Base-by-base conservation (phyloP, 2,329 filamentous ascomycete genomes). In the Herpotrichia juniperi region DNA sequence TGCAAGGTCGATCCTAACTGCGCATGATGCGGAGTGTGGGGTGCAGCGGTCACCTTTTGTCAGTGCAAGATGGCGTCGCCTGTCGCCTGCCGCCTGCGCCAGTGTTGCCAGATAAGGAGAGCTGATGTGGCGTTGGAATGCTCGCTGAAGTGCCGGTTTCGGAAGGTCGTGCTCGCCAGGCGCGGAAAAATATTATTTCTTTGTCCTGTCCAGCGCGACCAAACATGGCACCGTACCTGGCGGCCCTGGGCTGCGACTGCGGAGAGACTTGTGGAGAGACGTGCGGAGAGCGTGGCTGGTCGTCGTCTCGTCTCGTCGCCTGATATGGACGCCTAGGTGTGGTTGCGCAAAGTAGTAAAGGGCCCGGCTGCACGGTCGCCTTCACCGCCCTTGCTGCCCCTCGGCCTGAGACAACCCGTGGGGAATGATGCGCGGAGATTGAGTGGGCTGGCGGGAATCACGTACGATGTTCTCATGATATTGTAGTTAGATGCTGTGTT, bases 11-110 rank as follows among this genome's bases (percentile, higher is more conserved):
- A 53, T 56, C 47, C 51, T 53, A 44, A 28, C 47, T n/a, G 25
- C 52, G 56, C 58, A 61, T 57, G 48, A 61, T 62, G 59, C 51
- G 53, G 57, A 55, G 53, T 62, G 53, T 60, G 59, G 59, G 59
- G 59, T 62, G 55, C 59, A 59, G 46, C 16, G 10, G 42, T 34
- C 28, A 17, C 42, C n/a, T 19, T 43, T 43, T 28, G 25, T 19
- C 25, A 30, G 40, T 17, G 24, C n/a, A 24, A 30, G 42, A 35
- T 28, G 42, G 28, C 43, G 39, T 39, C 19, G 19, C 14, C 26
- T 28, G n/a, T n/a, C n/a, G n/a, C n/a, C 12, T 11, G 37, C 25
- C 7, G 28, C 21, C 31, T 30, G 32, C 45, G 39, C 17, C 24
- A 28, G 43, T 19, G 42, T 17, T 40, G 9, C 37, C n/a, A 35